phyloP scores from a whole-genome alignment of 2,329 filamentous ascomycete species.

The Knoxdaviesia proteae region DNA sequence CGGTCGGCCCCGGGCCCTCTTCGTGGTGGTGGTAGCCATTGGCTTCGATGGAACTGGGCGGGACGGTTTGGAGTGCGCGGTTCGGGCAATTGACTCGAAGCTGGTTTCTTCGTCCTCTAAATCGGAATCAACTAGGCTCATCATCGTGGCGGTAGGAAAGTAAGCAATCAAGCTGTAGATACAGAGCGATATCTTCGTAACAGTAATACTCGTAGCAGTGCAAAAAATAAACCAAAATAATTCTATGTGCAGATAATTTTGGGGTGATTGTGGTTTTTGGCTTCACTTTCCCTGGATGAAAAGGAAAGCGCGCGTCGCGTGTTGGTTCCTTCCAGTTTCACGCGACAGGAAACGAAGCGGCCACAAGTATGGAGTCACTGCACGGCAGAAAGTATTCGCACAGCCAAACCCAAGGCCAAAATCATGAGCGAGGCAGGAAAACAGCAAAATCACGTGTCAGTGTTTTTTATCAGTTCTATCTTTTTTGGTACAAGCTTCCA shows the following conservation, averaged over 20 bases:
- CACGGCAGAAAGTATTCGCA: slow-evolving; percentile 1
- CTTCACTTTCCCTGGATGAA: not conserved
- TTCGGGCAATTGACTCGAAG: not conserved
- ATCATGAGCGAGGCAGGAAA: not conserved
- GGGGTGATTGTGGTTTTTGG: not conserved
- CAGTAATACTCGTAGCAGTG: not conserved
- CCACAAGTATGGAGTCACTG: no score
- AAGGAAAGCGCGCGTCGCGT: not conserved
- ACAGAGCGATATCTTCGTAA: not conserved
- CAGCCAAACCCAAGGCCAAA: not conserved
- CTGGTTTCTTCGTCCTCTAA: slow-evolving; percentile 1
- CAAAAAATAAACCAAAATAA: not conserved
- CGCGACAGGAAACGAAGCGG: no score
- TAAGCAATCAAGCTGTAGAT: not conserved
- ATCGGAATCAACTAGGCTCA: slow-evolving; percentile 1
- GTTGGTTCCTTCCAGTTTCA: not conserved
- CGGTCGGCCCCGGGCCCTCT: slow-evolving; percentile 1
- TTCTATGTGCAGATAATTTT: not conserved
- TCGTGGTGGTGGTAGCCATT: not conserved
- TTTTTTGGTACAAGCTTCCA: no score
- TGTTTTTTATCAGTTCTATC: no score
- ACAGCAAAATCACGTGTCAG: not conserved
- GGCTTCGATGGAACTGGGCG: not conserved
- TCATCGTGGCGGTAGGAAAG: not conserved
- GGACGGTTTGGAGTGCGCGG: not conserved